A percentile compares a stretch with the other conserved stretches of the same genome.
Evolutionary conservation across 345 rosid species (phyloP).

Genomic region (Arabidopsis arenosa): DNA sequence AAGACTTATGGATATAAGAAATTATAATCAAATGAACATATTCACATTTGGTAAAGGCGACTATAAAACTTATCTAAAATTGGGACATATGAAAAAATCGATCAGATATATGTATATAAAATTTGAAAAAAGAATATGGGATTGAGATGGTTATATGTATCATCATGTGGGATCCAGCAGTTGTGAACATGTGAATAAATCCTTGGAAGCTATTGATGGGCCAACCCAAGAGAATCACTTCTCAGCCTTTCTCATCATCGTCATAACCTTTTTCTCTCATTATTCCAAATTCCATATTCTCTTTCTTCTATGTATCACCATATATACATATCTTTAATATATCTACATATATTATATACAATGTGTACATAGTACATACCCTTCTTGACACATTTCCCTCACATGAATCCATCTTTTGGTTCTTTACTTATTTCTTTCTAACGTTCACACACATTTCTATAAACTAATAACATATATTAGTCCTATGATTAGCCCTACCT

Average conservation of each 20-base stretch:
- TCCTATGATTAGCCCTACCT: neutral
- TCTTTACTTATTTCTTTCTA: conserved; percentile 41
- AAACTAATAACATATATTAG: neutral
- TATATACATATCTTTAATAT: neutral
- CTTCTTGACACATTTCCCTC: conserved; percentile 45
- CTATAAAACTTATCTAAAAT: neutral
- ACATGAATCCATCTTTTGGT: conserved; percentile 42
- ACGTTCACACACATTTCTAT: conserved; percentile 33
- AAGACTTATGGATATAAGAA: neutral
- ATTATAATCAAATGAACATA: neutral
- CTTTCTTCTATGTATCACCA: neutral
- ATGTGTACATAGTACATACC: conserved; percentile 34
- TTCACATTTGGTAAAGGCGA: neutral
- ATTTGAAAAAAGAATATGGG: neutral
- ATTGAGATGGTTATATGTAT: conserved; percentile 6
- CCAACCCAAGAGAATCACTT: conserved; percentile 48
- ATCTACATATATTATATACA: conserved; percentile 9
- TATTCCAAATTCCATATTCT: conserved; percentile 43
- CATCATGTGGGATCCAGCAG: conserved; percentile 46
- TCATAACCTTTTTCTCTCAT: conserved; percentile 44
- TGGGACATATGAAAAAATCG: conserved; percentile 14
- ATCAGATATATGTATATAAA: neutral
- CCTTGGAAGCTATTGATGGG: conserved; percentile 47
- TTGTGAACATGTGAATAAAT: conserved; percentile 50
- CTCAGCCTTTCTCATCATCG: conserved; percentile 48